phyloP scores from a whole-genome alignment of 1,284 basidiomycete species.

The Malassezia psittaci region DNA sequence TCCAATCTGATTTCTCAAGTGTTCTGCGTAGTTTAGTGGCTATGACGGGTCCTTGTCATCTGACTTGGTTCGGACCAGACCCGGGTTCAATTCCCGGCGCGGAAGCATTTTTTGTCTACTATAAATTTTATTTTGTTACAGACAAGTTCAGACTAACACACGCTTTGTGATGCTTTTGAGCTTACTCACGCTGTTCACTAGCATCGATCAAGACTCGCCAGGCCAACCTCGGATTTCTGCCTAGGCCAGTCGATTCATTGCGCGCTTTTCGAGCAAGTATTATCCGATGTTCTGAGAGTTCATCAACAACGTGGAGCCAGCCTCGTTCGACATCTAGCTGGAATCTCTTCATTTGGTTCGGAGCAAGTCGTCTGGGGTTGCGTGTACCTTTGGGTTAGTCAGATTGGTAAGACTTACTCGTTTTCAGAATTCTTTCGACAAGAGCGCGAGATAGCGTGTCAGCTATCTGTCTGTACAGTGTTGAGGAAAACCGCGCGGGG shows the following conservation, averaged over 20 bases:
- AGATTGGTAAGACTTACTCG: conserved; percentile 16
- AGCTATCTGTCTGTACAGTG: conserved; percentile 31
- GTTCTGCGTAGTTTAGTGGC: conserved; percentile 23
- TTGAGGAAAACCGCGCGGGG: conserved; percentile 19
- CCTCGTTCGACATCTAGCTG: conserved; percentile 24
- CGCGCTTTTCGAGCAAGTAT: conserved; percentile 1
- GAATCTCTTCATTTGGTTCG: conserved; percentile 17
- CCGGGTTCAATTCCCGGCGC: conserved; percentile 23
- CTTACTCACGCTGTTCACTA: neutral
- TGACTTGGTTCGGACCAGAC: conserved; percentile 15
- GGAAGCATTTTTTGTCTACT: conserved; percentile 14
- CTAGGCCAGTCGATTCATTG: conserved; percentile 13
- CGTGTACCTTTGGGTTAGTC: conserved; percentile 9
- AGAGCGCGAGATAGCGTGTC: conserved; percentile 16
- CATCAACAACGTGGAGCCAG: conserved; percentile 31
- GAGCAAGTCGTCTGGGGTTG: conserved; percentile 7
- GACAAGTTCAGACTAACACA: neutral
- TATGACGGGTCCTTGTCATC: conserved; percentile 21
- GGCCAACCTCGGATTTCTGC: conserved; percentile 21
- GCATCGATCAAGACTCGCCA: conserved; percentile 23
- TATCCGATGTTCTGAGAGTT: conserved; percentile 6
- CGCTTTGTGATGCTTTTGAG: neutral
- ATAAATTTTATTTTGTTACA: neutral
- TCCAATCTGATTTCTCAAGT: too few species aligned
- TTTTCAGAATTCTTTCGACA: conserved; percentile 37